Percentiles rank a stretch among this genome's conserved stretches.
These are phyloP conservation scores for Filobasidium floriforme DNA, from an alignment of 768 basidiomycete species.

Conservation along the genomic window DNA sequence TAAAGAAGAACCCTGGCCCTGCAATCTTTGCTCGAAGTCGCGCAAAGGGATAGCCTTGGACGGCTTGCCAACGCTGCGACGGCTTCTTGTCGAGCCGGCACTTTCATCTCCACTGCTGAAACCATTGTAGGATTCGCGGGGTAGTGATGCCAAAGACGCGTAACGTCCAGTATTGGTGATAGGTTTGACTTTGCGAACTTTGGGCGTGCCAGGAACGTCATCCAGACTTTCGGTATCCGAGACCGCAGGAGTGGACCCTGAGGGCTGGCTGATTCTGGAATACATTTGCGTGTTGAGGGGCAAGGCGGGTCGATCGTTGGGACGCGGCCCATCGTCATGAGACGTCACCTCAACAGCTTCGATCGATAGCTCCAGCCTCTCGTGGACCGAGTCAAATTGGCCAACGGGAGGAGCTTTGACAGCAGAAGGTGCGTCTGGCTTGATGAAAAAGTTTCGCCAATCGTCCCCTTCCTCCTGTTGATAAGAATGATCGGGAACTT, in stretches of 20 bases:
- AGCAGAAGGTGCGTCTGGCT: background rate
- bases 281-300: conserved; percentile 6
- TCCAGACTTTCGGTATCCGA: conserved; percentile 5
- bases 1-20: background rate
- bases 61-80: background rate
- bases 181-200: background rate
- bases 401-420: background rate
- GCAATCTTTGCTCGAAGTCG: background rate
- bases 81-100: conserved; percentile 10
- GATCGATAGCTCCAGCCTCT: too few species aligned
- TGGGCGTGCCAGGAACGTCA: background rate
- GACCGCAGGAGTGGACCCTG: background rate
- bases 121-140: background rate
- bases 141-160: conserved; percentile 1
- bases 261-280: background rate
- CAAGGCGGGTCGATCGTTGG: background rate
- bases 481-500: too few species aligned
- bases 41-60: background rate
- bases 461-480: background rate
- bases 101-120: conserved; percentile 19
- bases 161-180: background rate
- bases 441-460: conserved; percentile 5
- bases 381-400: background rate
- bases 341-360: too few species aligned
- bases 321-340: background rate